Evolutionary conservation across 371 early-diverging fungal genomes (phyloP).

Genomic region (Mycotypha africana): DNA sequence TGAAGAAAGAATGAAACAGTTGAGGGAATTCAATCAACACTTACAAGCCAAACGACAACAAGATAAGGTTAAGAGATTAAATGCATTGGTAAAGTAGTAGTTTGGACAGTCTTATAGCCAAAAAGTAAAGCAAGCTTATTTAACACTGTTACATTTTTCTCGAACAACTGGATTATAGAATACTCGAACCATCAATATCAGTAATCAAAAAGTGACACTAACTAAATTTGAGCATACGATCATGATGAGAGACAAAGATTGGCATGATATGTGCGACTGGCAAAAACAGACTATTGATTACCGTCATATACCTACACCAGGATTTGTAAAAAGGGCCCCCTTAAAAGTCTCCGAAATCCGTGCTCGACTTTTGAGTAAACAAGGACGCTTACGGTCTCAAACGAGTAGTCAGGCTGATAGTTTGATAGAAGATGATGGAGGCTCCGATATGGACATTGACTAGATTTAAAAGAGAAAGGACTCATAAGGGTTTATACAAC

Average conservation of each 20-base stretch:
- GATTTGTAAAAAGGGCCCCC: constrained; percentile 20
- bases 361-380: constrained; percentile 13
- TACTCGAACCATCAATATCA: constrained; percentile 21
- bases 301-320: constrained; percentile 29
- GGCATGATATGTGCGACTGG: constrained; percentile 21
- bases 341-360: constrained; percentile 16
- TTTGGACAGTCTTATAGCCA: neutral
- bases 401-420: constrained; percentile 6
- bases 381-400: constrained; percentile 17
- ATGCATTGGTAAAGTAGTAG: constrained; percentile 2
- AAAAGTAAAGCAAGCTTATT: no score
- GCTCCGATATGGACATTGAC: constrained; percentile 31
- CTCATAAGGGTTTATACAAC: neutral
- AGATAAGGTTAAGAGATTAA: constrained; percentile 6
- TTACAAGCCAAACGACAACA: constrained; percentile 1
- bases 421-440: constrained; percentile 1
- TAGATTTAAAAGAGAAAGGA: neutral
- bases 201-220: constrained; percentile 29
- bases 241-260: constrained; percentile 22
- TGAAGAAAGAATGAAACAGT: constrained; percentile 8
- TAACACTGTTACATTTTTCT: no score
- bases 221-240: constrained; percentile 16
- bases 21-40: constrained; percentile 14
- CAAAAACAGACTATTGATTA: constrained; percentile 34
- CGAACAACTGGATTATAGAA: no score